A percentile compares a stretch with the other conserved stretches of the same genome.
Evolutionary conservation across 768 basidiomycete genomes (phyloP).

Genomic region (Mycena polygramma): DNA sequence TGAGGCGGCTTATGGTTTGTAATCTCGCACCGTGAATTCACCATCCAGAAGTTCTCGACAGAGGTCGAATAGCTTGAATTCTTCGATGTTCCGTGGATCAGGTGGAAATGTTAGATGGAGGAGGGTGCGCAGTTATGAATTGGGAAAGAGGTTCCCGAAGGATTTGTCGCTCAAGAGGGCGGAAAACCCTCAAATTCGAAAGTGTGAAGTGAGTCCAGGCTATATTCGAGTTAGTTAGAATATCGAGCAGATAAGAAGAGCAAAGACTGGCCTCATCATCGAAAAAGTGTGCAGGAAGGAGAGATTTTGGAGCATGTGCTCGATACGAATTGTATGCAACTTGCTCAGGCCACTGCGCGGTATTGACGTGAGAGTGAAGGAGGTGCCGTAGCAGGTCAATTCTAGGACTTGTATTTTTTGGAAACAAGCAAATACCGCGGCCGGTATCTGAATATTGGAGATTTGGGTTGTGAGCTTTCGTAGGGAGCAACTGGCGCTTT

Average conservation of each 20-base stretch:
- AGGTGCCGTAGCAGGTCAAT: too few relatives aligned
- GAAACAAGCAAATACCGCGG: background rate
- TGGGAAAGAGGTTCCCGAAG: background rate
- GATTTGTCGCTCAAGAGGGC: too few relatives aligned
- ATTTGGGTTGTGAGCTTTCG: background rate
- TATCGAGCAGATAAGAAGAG: too few relatives aligned
- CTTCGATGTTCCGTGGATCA: accelerated
- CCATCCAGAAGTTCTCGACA: background rate
- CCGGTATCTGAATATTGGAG: background rate
- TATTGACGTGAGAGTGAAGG: too few relatives aligned
- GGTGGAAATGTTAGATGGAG: background rate
- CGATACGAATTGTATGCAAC: background rate
- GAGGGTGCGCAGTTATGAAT: constrained; percentile 5
- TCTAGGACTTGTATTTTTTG: background rate
- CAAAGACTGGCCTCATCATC: background rate
- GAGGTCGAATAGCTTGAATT: background rate
- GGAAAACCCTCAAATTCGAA: background rate
- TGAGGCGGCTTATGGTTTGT: too few relatives aligned
- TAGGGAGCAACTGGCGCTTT: background rate
- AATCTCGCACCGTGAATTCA: background rate
- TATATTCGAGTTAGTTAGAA: background rate
- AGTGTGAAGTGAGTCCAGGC: constrained; percentile 1
- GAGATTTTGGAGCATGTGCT: background rate
- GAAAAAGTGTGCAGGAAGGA: background rate
- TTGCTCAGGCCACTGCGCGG: background rate